phyloP scores from a whole-genome alignment of 352 stramenopile genomes.

The Globisporangium parvum region DNA sequence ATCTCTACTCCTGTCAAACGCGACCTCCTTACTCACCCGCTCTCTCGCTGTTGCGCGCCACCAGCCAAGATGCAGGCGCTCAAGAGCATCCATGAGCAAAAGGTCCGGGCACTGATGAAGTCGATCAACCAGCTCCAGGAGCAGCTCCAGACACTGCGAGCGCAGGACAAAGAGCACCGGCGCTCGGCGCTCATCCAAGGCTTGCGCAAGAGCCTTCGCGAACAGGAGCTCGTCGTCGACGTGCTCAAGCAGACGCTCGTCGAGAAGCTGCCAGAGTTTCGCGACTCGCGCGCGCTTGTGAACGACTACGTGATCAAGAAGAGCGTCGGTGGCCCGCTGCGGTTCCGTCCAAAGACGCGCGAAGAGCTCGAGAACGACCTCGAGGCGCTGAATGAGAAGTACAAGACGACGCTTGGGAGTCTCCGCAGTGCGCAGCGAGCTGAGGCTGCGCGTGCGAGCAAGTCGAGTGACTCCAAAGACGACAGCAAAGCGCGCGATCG shows the following conservation, averaged over 20 bases:
- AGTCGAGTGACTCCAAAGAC: constrained; percentile 25
- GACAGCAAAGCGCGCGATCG: background rate
- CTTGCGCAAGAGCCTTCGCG: constrained; percentile 62
- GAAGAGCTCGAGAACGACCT: constrained; percentile 87
- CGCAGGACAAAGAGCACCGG: constrained; percentile 84
- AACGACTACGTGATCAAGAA: constrained; percentile 89
- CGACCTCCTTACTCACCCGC: too few relatives aligned
- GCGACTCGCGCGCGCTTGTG: constrained; percentile 48
- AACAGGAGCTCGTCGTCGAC: constrained; percentile 82
- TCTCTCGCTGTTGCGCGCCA: too few relatives aligned
- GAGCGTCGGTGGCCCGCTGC: constrained; percentile 58
- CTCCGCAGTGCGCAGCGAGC: constrained; percentile 40
- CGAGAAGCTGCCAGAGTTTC: constrained; percentile 61
- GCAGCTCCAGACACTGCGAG: constrained; percentile 60
- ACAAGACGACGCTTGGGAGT: constrained; percentile 55
- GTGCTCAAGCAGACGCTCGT: constrained; percentile 75
- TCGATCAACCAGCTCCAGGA: constrained; percentile 81
- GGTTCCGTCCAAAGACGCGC: constrained; percentile 78
- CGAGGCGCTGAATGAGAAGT: constrained; percentile 59
- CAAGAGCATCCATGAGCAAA: constrained; percentile 61
- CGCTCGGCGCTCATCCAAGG: constrained; percentile 81
- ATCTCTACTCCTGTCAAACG: too few relatives aligned
- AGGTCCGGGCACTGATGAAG: constrained; percentile 82
- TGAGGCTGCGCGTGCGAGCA: constrained; percentile 9
- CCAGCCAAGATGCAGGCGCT: constrained; percentile 61